Percentiles rank a stretch among this genome's conserved stretches.
phyloP scores from a whole-genome alignment of 2,329 filamentous ascomycete species.

The Trichophyton benhamiae region DNA sequence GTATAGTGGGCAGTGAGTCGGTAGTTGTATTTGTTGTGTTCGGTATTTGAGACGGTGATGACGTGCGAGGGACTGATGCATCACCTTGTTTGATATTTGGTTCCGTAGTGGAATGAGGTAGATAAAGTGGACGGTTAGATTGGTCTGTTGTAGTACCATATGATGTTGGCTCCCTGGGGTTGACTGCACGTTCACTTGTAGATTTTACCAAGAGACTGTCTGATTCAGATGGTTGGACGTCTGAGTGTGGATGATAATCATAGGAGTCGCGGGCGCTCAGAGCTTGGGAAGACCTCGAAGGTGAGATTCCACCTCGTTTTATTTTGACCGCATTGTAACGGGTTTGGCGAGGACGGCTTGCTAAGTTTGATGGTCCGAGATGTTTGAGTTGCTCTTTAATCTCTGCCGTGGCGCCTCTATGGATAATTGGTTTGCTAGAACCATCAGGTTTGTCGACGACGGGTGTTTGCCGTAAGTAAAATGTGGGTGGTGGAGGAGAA shows the following conservation, averaged over 20 bases:
- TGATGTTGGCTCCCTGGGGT: slow-evolving; percentile 34
- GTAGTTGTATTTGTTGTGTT: neutral
- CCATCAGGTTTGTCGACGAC: slow-evolving; percentile 20
- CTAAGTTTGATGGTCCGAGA: slow-evolving; percentile 52
- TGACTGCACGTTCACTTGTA: slow-evolving; percentile 12
- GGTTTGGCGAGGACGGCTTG: slow-evolving; percentile 47
- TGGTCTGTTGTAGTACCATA: slow-evolving; percentile 38
- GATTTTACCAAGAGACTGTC: slow-evolving; percentile 29
- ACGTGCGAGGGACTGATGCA: neutral
- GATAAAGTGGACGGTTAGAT: slow-evolving; percentile 6
- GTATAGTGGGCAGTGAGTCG: neutral
- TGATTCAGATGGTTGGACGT: slow-evolving; percentile 13
- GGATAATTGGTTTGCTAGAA: slow-evolving; percentile 26
- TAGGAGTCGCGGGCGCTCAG: neutral
- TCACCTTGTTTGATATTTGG: neutral
- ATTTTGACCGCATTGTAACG: slow-evolving; percentile 54
- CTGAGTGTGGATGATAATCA: slow-evolving; percentile 21
- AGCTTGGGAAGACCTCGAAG: neutral
- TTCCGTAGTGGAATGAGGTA: slow-evolving; percentile 2
- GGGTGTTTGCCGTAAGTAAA: slow-evolving; percentile 29
- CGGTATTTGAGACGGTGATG: neutral
- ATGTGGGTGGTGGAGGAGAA: slow-evolving; percentile 27
- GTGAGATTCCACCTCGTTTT: slow-evolving; percentile 41
- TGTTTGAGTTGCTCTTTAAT: slow-evolving; percentile 50
- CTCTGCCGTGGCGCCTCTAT: slow-evolving; percentile 43